Conservation (phyloP, 805 yeast species). For the Hanseniaspora hatyaiensis region DNA sequence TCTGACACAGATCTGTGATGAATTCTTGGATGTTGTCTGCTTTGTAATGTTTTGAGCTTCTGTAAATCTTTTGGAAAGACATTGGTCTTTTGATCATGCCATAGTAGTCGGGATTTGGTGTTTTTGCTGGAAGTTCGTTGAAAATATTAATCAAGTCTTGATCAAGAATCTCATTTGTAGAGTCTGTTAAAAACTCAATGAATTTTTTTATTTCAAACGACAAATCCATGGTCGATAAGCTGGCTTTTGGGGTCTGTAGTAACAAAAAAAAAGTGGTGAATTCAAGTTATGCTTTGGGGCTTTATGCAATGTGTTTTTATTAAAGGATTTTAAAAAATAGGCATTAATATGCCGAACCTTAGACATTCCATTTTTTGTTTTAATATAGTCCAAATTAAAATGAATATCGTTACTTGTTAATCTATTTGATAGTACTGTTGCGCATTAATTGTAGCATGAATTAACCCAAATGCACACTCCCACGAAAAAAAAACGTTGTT, state of each 20-base stretch:
- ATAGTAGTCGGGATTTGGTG: constrained; percentile 65
- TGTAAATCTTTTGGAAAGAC: constrained; percentile 61
- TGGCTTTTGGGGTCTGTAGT: neutral
- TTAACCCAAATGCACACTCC: too few relatives aligned
- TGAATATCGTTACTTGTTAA: too few relatives aligned
- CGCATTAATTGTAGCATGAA: too few relatives aligned
- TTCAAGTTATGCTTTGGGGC: too few relatives aligned
- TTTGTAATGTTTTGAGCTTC: constrained; percentile 45
- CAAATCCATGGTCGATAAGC: neutral
- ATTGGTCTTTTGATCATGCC: constrained; percentile 68
- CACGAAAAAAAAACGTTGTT: too few relatives aligned
- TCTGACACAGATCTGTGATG: constrained; percentile 66
- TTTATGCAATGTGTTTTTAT: too few relatives aligned
- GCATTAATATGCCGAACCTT: too few relatives aligned
- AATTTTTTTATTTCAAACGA: neutral
- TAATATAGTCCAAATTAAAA: too few relatives aligned
- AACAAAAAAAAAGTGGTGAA: neutral
- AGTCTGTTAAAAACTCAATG: neutral
- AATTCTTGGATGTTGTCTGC: constrained; percentile 48
- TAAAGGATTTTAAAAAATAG: too few relatives aligned
- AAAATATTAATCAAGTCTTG: constrained; percentile 17
- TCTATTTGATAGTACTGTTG: too few relatives aligned
- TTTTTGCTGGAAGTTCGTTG: constrained; percentile 48
- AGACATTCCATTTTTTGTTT: too few relatives aligned
- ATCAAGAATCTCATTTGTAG: neutral